Evolutionary conservation across 2,329 filamentous ascomycete genomes (phyloP).

Genomic region (Domatiomyces catenatus): DNA sequence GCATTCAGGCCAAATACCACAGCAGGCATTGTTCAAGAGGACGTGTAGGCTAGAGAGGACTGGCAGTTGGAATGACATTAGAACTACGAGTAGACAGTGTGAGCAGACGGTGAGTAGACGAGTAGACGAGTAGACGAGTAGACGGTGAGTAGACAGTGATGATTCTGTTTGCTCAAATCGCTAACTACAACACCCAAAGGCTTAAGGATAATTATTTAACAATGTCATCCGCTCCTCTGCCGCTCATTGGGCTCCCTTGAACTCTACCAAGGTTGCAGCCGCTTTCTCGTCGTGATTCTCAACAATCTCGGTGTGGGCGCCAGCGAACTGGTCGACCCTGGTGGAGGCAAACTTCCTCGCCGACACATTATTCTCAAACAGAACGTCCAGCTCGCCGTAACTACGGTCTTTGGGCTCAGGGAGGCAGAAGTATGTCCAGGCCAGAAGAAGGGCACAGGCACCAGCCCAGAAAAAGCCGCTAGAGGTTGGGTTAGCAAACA

Average conservation of each 20-base stretch:
- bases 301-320: constrained; percentile 1
- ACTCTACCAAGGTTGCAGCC: not conserved
- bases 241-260: not conserved
- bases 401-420: constrained; percentile 66
- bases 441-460: constrained; percentile 52
- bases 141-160: no score
- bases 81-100: no score
- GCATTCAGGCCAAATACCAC: constrained; percentile 31
- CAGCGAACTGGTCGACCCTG: constrained; percentile 17
- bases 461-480: constrained; percentile 64
- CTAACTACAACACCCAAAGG: not conserved
- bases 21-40: constrained; percentile 19
- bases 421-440: constrained; percentile 66
- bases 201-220: not conserved
- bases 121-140: no score
- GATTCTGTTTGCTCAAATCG: not conserved
- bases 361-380: constrained; percentile 27
- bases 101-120: no score
- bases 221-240: constrained; percentile 18
- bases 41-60: no score
- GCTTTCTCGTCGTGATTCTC: not conserved
- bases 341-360: constrained; percentile 26
- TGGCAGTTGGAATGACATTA: no score
- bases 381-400: constrained; percentile 69
- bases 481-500: constrained; percentile 1